phyloP scores from a whole-genome alignment of 768 basidiomycete species.

The Lentinula sp. region DNA sequence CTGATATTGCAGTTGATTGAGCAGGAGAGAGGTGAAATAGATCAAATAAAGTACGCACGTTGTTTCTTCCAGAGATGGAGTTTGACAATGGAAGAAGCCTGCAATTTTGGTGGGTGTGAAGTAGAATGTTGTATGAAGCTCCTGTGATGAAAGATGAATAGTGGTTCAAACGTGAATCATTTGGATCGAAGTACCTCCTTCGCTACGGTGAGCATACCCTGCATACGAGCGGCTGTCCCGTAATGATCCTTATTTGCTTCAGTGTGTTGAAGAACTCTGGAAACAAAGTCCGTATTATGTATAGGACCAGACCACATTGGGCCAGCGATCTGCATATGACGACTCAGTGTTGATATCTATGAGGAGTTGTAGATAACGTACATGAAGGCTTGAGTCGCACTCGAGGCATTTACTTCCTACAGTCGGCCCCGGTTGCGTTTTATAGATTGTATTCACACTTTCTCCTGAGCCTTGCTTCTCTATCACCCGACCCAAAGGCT shows the following conservation, averaged over 20 bases:
- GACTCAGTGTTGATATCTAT: background rate
- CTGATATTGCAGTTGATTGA: constrained; percentile 30
- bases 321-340: constrained; percentile 62
- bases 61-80: constrained; percentile 68
- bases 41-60: constrained; percentile 44
- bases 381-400: constrained; percentile 74
- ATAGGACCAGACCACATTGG: constrained; percentile 96
- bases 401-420: constrained; percentile 69
- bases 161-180: background rate
- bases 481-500: constrained; percentile 74
- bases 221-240: constrained; percentile 79
- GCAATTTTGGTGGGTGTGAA: constrained; percentile 81
- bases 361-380: constrained; percentile 28
- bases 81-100: constrained; percentile 74
- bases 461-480: constrained; percentile 56
- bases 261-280: constrained; percentile 70
- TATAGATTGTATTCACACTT: constrained; percentile 59
- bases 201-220: constrained; percentile 91
- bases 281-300: constrained; percentile 71
- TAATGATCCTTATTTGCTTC: constrained; percentile 58
- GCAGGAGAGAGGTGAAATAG: background rate
- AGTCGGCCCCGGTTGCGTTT: constrained; percentile 64
- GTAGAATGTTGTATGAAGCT: constrained; percentile 74
- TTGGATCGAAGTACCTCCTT: constrained; percentile 56
- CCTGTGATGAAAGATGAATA: constrained; percentile 34